phyloP scores from a whole-genome alignment of 148 eudicot genomes.

The Cornus suecica region DNA sequence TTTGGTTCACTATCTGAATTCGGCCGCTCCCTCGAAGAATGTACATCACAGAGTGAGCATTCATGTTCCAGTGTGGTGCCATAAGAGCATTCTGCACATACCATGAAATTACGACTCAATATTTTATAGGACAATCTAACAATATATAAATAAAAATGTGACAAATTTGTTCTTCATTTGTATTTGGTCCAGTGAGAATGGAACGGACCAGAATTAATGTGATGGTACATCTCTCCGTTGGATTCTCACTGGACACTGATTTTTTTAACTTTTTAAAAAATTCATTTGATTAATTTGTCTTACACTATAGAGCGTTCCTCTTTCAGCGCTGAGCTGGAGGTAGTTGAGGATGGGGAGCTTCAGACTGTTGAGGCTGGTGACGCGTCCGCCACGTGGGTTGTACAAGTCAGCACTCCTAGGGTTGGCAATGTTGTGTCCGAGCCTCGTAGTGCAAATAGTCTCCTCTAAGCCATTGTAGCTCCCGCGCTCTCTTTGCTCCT shows the following conservation, averaged over 20 bases:
- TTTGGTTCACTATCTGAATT: not conserved
- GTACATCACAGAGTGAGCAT: conserved; percentile 8
- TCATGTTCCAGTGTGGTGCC: conserved; percentile 8
- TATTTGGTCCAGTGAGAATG: too few species aligned
- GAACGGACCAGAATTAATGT: too few species aligned
- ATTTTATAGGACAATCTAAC: too few species aligned
- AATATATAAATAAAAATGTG: too few species aligned
- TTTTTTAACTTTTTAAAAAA: too few species aligned
- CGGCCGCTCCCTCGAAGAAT: not conserved
- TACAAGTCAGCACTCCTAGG: conserved; percentile 21
- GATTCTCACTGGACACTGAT: not conserved
- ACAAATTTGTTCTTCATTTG: too few species aligned
- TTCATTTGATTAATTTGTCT: too few species aligned
- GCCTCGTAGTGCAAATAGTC: conserved; percentile 20
- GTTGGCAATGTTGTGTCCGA: conserved; percentile 20
- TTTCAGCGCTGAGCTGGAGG: conserved; percentile 26
- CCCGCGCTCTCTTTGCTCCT: not conserved
- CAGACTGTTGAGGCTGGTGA: conserved; percentile 17
- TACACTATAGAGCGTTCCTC: conserved; percentile 34
- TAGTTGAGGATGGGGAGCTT: conserved; percentile 25
- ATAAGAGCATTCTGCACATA: conserved; percentile 2
- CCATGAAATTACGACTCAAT: not conserved
- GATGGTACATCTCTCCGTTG: too few species aligned
- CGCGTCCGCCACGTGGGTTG: conserved; percentile 17
- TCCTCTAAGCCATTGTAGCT: conserved; percentile 26